phyloP scores from a whole-genome alignment of 768 basidiomycete species.

The Chalciporus chontae region DNA sequence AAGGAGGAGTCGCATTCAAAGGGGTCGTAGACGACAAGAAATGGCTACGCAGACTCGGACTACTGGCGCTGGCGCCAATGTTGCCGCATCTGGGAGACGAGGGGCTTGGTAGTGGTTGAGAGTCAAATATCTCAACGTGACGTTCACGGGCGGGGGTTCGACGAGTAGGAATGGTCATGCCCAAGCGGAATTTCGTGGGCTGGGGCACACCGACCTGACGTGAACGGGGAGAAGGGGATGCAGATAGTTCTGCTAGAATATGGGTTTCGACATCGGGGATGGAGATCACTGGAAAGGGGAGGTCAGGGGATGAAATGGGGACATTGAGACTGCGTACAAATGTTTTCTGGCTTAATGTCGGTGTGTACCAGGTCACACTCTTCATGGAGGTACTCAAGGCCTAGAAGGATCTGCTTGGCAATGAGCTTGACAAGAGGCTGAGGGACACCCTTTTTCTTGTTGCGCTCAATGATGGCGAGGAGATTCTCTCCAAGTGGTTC shows the following conservation, averaged over 20 bases:
- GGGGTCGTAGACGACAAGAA: conserved; percentile 9
- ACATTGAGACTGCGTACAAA: conserved; percentile 57
- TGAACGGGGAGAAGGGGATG: conserved; percentile 69
- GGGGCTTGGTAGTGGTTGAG: conserved; percentile 70
- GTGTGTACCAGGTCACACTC: conserved; percentile 93
- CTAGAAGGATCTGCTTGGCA: conserved; percentile 81
- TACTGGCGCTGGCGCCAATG: conserved; percentile 29
- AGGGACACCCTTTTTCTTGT: conserved; percentile 83
- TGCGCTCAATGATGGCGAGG: conserved; percentile 67
- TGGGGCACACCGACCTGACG: conserved; percentile 78
- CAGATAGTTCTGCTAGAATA: conserved; percentile 64
- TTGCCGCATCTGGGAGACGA: conserved; percentile 29
- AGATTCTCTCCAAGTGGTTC: conserved; percentile 82
- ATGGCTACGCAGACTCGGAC: conserved; percentile 16
- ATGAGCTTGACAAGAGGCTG: conserved; percentile 80
- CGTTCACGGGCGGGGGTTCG: conserved; percentile 46
- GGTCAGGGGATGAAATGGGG: conserved; percentile 11
- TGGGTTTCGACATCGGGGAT: conserved; percentile 79
- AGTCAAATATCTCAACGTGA: conserved; percentile 80
- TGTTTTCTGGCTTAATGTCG: conserved; percentile 94
- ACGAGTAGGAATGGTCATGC: conserved; percentile 57
- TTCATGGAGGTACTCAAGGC: conserved; percentile 88
- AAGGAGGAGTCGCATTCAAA: conserved; percentile 5
- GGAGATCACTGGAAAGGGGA: conserved; percentile 56
- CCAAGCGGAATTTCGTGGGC: conserved; percentile 58